Percentiles rank a stretch among this genome's conserved stretches.
Conservation (phyloP, 257 asterid genomes). For the Catharanthus roseus region DNA sequence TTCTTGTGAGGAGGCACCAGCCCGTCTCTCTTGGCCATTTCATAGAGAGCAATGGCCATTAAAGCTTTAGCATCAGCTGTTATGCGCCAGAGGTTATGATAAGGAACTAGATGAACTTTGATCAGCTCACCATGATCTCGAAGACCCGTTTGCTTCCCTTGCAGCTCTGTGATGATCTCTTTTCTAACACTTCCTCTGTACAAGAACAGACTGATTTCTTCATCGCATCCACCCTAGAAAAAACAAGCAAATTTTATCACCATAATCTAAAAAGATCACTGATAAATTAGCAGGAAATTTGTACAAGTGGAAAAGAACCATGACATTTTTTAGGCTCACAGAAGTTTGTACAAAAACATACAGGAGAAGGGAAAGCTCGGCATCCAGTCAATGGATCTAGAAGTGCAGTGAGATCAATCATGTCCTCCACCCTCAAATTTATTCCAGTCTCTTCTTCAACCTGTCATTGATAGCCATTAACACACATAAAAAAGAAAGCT, state of each 20-base stretch:
- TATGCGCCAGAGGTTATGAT: conserved; percentile 60
- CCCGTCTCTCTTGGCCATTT: conserved; percentile 78
- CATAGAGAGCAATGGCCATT: conserved; percentile 70
- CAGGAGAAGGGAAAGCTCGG: conserved; percentile 76
- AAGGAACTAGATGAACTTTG: conserved; percentile 74
- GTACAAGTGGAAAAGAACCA: neutral
- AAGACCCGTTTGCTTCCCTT: conserved; percentile 78
- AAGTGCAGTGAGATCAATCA: conserved; percentile 77
- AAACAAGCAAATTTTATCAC: conserved; percentile 11
- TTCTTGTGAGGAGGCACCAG: conserved; percentile 34
- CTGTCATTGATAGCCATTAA: conserved; percentile 29
- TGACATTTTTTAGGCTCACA: neutral
- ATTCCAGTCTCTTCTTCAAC: conserved; percentile 93
- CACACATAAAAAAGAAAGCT: neutral
- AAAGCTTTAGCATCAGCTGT: conserved; percentile 88
- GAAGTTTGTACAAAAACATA: conserved; percentile 23
- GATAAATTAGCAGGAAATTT: neutral
- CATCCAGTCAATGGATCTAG: conserved; percentile 70
- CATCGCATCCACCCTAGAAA: conserved; percentile 84
- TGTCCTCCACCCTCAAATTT: conserved; percentile 53
- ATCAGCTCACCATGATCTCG: conserved; percentile 85
- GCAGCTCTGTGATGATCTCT: conserved; percentile 53
- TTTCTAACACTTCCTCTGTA: conserved; percentile 62
- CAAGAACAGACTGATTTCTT: conserved; percentile 65
- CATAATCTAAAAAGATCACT: neutral